Base-by-base conservation (phyloP, 2,329 filamentous ascomycete genomes). In the Diplodia sapinea region DNA sequence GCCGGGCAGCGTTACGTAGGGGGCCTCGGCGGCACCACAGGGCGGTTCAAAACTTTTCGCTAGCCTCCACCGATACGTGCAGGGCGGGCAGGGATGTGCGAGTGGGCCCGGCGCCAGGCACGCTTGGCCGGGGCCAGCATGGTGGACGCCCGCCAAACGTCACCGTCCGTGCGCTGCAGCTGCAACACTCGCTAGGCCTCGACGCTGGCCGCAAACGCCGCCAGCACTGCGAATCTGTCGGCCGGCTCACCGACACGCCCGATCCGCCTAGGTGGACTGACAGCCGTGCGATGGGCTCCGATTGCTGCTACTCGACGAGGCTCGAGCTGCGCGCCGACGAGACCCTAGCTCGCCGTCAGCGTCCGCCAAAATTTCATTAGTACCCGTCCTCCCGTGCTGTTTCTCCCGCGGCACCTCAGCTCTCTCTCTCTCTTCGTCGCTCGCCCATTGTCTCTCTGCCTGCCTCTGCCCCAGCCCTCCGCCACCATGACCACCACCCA, bases 401-500 rank as follows among this genome's bases (percentile, higher is more conserved):
- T 33, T 33, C 47, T 51, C 43, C n/a, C 31, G 31, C 31, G 33
- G 13, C 33, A 23, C 43, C 62, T 26, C 52, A 17, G 56, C 66
- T 36, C n/a, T n/a, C 54, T 61, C 64, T 69, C 65, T 65, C 65
- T 12, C 56, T 54, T 62, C 69, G 5, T 67, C 40, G 63, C 20
- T 6, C 47, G 29, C 11, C n/a, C 62, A 47, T 50, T 57, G 36
- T 15, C 20, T 29, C 51, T 59, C n/a, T 33, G 31, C 31, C 8
- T 33, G 31, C 8, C 31, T 6, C 31, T 33, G 29, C 26, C 51
- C 13, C 51, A 31, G 31, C n/a, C 31, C 50, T 57, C 67, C 51
- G 31, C 66, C 68, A 68, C 43, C 67, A 89, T 88, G 85, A 91
- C 90, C 64, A 94, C 90, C 71, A 88, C 86, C 71, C 82, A 88